phyloP scores from a whole-genome alignment of 2,329 filamentous ascomycete species.

The Aspergillus chevalieri region DNA sequence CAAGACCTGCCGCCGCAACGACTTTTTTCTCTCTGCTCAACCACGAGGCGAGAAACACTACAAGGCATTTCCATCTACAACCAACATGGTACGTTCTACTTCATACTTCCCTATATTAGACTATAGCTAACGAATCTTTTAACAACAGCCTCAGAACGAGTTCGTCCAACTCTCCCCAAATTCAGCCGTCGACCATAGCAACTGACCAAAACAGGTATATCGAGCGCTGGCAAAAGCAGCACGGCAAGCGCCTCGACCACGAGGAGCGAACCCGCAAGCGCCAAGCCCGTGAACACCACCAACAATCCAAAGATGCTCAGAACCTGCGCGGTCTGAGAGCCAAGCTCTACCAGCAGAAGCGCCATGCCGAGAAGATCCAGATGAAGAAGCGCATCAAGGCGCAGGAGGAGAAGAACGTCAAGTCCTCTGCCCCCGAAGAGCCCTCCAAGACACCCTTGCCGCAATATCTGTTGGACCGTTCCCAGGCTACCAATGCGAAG shows the following conservation, averaged over 20 bases:
- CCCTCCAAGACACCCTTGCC: conserved; percentile 73
- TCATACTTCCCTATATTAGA: not conserved
- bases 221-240: conserved; percentile 68
- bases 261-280: conserved; percentile 87
- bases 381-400: conserved; percentile 92
- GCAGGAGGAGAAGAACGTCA: conserved; percentile 94
- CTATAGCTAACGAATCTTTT: not conserved
- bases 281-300: conserved; percentile 80
- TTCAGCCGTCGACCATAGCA: conserved; percentile 6
- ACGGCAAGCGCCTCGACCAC: conserved; percentile 62
- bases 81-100: conserved; percentile 27
- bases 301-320: conserved; percentile 82
- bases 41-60: conserved; percentile 19
- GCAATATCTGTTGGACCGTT: conserved; percentile 88
- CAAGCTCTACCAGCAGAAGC: conserved; percentile 88
- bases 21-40: conserved; percentile 14
- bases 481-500: conserved; percentile 61
- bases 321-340: conserved; percentile 85
- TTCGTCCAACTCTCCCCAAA: conserved; percentile 21
- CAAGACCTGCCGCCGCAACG: conserved; percentile 8
- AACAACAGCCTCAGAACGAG: conserved; percentile 38
- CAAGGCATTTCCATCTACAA: conserved; percentile 12
- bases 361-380: conserved; percentile 96
- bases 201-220: conserved; percentile 48
- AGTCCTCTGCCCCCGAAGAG: conserved; percentile 70